A percentile compares a stretch with the other conserved stretches of the same genome.
These are phyloP conservation scores for Trichoderma atrobrunneum DNA, from an alignment of 2,329 filamentous ascomycete genomes.

Conservation along the genomic window DNA sequence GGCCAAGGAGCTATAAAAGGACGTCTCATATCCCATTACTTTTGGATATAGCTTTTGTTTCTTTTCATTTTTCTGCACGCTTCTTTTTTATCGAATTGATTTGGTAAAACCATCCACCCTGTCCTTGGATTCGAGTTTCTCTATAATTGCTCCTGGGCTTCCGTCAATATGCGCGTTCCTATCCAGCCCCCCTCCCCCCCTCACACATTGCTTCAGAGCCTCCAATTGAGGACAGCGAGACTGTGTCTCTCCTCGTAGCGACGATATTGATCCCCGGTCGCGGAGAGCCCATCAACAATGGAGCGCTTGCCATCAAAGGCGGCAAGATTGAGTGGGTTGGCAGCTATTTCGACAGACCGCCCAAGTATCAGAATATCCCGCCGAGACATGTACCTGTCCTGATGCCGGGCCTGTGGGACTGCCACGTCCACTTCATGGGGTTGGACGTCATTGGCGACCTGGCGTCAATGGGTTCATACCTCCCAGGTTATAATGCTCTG, in stretches of 20 bases:
- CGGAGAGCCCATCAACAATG: conserved; percentile 33
- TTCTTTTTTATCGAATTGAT: neutral
- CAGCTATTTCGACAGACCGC: conserved; percentile 7
- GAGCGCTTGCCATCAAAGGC: conserved; percentile 36
- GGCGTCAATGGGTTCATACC: neutral
- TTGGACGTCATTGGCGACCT: conserved; percentile 18
- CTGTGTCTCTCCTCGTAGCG: conserved; percentile 28
- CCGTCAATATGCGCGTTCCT: conserved; percentile 20
- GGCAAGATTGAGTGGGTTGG: conserved; percentile 41
- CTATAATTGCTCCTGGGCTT: neutral
- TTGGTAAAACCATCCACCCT: neutral
- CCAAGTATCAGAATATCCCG: conserved; percentile 27
- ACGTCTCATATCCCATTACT: neutral
- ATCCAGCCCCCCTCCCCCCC: conserved; percentile 5
- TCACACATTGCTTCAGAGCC: conserved; percentile 14
- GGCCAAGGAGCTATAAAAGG: neutral
- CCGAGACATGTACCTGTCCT: conserved; percentile 41
- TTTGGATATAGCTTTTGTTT: neutral
- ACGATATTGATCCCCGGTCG: conserved; percentile 38
- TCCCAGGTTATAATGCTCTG: conserved; percentile 20
- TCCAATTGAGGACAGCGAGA: conserved; percentile 16
- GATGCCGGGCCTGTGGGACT: conserved; percentile 54
- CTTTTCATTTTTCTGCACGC: neutral
- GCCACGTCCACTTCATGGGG: conserved; percentile 49
- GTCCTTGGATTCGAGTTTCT: neutral